Percentiles rank a stretch among this genome's conserved stretches.
These are phyloP conservation scores for Chrysosporium queenslandicum DNA, from an alignment of 2,329 filamentous ascomycete genomes.

Conservation along the genomic window DNA sequence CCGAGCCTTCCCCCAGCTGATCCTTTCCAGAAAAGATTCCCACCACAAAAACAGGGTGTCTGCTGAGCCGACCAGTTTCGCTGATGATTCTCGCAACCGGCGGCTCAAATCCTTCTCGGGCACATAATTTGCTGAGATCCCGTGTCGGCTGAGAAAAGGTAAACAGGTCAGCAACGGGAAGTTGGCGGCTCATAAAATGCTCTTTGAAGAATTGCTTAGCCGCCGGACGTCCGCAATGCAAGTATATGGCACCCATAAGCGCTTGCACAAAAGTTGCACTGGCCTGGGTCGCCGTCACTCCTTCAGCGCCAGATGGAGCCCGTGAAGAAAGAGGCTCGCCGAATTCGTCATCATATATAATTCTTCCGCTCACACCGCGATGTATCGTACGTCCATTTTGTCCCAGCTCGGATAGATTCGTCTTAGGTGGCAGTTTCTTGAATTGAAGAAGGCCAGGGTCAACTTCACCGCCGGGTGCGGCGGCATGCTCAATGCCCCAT, in stretches of 20 bases:
- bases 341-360: slow-evolving; percentile 76
- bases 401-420: slow-evolving; percentile 30
- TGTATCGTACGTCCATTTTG: slow-evolving; percentile 37
- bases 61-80: slow-evolving; percentile 77
- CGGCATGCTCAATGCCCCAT: slow-evolving; percentile 89
- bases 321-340: slow-evolving; percentile 50
- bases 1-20: slow-evolving; percentile 84
- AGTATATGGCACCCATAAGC: slow-evolving; percentile 71
- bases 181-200: slow-evolving; percentile 70
- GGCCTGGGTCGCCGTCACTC: slow-evolving; percentile 48
- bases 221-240: slow-evolving; percentile 69
- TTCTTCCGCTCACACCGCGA: slow-evolving; percentile 62
- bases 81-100: slow-evolving; percentile 79
- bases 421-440: slow-evolving; percentile 41
- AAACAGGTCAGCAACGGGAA: slow-evolving; percentile 70
- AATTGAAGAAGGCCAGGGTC: slow-evolving; percentile 87
- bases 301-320: slow-evolving; percentile 20
- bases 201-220: slow-evolving; percentile 72
- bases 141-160: slow-evolving; percentile 72
- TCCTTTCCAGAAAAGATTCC: slow-evolving; percentile 87
- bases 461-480: slow-evolving; percentile 77
- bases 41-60: slow-evolving; percentile 83
- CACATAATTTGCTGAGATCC: slow-evolving; percentile 74
- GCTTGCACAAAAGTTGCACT: slow-evolving; percentile 71
- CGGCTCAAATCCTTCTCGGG: slow-evolving; percentile 75